These are phyloP conservation scores for Cutaneotrichosporon sp. DNA, from an alignment of 1,284 basidiomycete genomes.

Conservation along the genomic window DNA sequence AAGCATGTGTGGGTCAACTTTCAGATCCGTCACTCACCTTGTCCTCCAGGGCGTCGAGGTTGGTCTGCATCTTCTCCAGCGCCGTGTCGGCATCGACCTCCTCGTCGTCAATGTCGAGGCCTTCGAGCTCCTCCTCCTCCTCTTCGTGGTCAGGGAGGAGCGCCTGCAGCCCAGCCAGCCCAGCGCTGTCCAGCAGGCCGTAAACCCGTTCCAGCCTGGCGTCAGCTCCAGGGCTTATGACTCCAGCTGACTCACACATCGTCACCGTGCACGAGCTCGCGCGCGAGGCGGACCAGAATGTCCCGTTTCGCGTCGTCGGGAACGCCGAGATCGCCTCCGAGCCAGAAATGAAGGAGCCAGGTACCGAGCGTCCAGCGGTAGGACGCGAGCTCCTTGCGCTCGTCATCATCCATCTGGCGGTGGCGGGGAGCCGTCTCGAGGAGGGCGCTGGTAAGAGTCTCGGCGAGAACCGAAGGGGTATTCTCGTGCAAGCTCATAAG, in stretches of 20 bases:
- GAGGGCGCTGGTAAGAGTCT: conserved; percentile 15
- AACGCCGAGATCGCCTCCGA: conserved; percentile 9
- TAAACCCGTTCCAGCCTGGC: conserved; percentile 16
- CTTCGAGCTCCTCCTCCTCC: conserved; percentile 19
- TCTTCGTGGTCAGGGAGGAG: conserved; percentile 13
- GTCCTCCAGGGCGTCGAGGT: conserved; percentile 16
- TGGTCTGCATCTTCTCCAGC: conserved; percentile 22
- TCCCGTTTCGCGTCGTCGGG: conserved; percentile 11
- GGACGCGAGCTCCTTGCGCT: conserved; percentile 17
- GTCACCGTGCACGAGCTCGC: conserved; percentile 25
- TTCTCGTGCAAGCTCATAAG: conserved; percentile 4
- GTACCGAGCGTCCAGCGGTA: conserved; percentile 27
- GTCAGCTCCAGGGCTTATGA: background rate
- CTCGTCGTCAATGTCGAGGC: conserved; percentile 21
- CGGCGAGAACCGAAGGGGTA: conserved; percentile 5
- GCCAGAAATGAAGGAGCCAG: conserved; percentile 23
- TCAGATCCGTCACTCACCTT: conserved; percentile 11
- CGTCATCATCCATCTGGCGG: conserved; percentile 6
- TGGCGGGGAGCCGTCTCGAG: conserved; percentile 20
- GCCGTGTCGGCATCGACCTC: conserved; percentile 16
- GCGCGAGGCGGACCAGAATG: conserved; percentile 15
- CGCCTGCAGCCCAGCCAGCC: conserved; percentile 10
- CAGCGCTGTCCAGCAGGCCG: background rate
- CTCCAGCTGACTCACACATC: conserved; percentile 15
- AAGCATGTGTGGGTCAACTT: background rate